phyloP scores from a whole-genome alignment of 768 basidiomycete genomes.

The Trichaptum fuscoviolaceum region DNA sequence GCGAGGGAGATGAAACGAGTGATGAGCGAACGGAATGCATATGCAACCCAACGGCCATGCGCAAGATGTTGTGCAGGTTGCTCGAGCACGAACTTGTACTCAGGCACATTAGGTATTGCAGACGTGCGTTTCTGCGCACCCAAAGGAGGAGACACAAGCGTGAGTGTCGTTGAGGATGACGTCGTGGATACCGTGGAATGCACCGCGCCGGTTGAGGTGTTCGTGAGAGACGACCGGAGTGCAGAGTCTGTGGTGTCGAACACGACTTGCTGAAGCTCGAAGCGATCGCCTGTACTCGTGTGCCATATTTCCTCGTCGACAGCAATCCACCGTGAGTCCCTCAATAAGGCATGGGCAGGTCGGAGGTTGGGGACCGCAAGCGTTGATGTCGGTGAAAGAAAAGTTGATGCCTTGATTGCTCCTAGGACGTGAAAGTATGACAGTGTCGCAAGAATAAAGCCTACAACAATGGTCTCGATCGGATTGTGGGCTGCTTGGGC shows the following conservation, averaged over 20 bases:
- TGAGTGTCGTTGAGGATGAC: constrained; percentile 44
- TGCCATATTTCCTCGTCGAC: constrained; percentile 53
- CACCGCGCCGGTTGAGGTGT: neutral
- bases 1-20: constrained; percentile 83
- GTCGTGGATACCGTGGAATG: constrained; percentile 26
- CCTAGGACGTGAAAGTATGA: constrained; percentile 92
- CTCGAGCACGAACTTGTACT: neutral
- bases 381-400: constrained; percentile 55
- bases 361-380: constrained; percentile 32
- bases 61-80: constrained; percentile 11
- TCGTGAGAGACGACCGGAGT: constrained; percentile 27
- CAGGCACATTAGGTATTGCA: constrained; percentile 6
- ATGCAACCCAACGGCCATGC: constrained; percentile 64
- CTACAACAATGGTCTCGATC: constrained; percentile 87
- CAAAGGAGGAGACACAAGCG: constrained; percentile 42
- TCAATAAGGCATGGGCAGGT: constrained; percentile 51
- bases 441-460: constrained; percentile 84
- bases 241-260: constrained; percentile 23
- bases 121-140: constrained; percentile 30
- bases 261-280: constrained; percentile 70
- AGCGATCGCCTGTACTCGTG: constrained; percentile 25
- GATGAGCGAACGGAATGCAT: constrained; percentile 71
- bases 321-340: constrained; percentile 55
- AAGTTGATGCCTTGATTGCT: constrained; percentile 83
- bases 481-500: constrained; percentile 69